phyloP scores from a whole-genome alignment of 139 green algal genomes.

The Closterium sp. region DNA sequence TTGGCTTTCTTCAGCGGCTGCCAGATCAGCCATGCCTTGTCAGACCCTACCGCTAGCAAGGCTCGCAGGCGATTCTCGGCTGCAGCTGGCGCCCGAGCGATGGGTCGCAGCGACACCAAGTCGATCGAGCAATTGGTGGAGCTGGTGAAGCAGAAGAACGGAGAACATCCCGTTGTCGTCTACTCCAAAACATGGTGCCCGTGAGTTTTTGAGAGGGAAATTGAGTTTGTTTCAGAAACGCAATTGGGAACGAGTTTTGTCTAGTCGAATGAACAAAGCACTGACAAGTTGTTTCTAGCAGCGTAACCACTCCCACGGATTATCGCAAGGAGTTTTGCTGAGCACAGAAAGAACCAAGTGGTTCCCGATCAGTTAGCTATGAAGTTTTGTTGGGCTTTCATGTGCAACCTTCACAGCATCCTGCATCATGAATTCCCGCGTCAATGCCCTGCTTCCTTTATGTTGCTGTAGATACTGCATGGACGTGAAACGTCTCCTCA shows the following conservation, averaged over 20 bases:
- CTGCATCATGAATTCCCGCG: background rate
- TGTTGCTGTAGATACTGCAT: conserved; percentile 34
- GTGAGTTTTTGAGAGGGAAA: background rate
- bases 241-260: background rate
- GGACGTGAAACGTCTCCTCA: conserved; percentile 41
- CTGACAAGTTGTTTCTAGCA: no score
- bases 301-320: background rate
- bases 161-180: conserved; percentile 36
- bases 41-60: background rate
- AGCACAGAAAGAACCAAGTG: background rate
- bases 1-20: background rate
- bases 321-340: background rate
- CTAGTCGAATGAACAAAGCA: no score
- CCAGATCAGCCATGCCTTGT: background rate
- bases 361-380: background rate
- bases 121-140: conserved; percentile 6
- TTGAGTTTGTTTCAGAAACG: background rate
- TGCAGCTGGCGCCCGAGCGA: background rate
- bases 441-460: background rate
- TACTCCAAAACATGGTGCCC: conserved; percentile 54
- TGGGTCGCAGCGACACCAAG: background rate
- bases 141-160: conserved; percentile 41
- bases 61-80: background rate
- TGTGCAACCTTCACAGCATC: background rate
- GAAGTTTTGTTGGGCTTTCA: background rate